Conservation (phyloP, 257 asterid species). For the Ehretia macrophylla region DNA sequence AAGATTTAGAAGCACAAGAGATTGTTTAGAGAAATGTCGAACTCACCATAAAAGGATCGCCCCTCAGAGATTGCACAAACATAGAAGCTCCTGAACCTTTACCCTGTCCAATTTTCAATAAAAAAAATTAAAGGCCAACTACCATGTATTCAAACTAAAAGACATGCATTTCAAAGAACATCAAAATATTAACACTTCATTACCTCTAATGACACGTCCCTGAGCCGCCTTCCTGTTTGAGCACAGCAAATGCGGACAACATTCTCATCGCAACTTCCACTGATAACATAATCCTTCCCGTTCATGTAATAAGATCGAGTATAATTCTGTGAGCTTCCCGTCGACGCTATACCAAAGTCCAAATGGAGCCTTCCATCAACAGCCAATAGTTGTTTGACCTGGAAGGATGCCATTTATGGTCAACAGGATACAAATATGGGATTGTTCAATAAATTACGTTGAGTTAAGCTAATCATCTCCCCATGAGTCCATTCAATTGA, state of each 20-base stretch:
- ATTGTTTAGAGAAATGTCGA: neutral
- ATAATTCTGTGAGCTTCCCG: constrained; percentile 85
- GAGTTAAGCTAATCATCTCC: no score
- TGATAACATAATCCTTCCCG: constrained; percentile 84
- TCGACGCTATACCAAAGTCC: constrained; percentile 66
- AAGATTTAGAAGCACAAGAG: constrained; percentile 11
- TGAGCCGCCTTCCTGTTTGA: constrained; percentile 85
- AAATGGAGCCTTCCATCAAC: constrained; percentile 89
- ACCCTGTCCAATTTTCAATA: constrained; percentile 51
- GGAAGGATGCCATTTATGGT: constrained; percentile 16
- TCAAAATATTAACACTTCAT: neutral
- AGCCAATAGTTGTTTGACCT: constrained; percentile 90
- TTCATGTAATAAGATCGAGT: constrained; percentile 92
- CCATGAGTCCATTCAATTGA: no score
- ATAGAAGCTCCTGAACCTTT: constrained; percentile 82
- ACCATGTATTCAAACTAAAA: no score
- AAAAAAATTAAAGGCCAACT: constrained; percentile 1
- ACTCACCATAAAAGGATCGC: constrained; percentile 88
- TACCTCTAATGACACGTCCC: constrained; percentile 86
- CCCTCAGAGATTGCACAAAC: constrained; percentile 94
- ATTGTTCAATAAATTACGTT: neutral
- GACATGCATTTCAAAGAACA: no score
- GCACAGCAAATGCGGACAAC: constrained; percentile 88
- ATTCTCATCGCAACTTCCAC: constrained; percentile 97
- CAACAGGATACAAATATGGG: neutral